Evolutionary conservation across 257 asterid genomes (phyloP), one percentile per base, ranked within the genome.

Genomic region (Thymus quinquecostatus): DNA sequence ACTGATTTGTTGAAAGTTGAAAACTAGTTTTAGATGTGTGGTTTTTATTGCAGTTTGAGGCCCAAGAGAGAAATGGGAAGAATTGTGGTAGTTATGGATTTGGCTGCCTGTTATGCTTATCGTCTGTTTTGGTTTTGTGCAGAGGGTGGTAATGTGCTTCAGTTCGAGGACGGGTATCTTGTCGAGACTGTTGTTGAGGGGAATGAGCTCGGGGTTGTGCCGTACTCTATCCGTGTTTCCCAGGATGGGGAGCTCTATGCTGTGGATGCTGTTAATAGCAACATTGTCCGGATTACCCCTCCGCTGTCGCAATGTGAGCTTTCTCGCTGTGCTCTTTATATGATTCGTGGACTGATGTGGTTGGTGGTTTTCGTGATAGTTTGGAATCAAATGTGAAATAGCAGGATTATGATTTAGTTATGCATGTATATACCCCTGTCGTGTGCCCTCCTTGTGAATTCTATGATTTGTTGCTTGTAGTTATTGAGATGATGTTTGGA

Each of bases 171-270:
- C 32, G 97, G 99, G 5, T 95, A 95, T 81, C 82, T 92, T 47
- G 99, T 95, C 30, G 99, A 95, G 77, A 95, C 98, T 62, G 92
- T 92, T 77, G 97, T 88, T 14, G 92, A 85, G 76, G 99, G 98
- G 74, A 92, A 85, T 74, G 98, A 90, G 34, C 94, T 92, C 28
- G 99, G 99, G 59, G 86, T 87, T 62, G 85, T 87, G 75, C 99
- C 99, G 0, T 77, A 89, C 72, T 78, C 85, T 14, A 83, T 92
- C n/a, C 95, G 89, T 0, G 85, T 88, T 40, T 92, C 97, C 3
- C 94, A 82, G 62, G 99, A 95, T 48, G 99, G 99, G 9, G 99
- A 95, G 65, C 96, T 95, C 34, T 90, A 85, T 73, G 98, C 98
- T 54, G 99, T 95, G 47, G 97, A 92, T 87, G 89, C 95, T 29